Evolutionary conservation across 148 eudicot genomes (phyloP), one percentile per base, ranked within the genome.

Genomic region (Fagopyrum esculentum): DNA sequence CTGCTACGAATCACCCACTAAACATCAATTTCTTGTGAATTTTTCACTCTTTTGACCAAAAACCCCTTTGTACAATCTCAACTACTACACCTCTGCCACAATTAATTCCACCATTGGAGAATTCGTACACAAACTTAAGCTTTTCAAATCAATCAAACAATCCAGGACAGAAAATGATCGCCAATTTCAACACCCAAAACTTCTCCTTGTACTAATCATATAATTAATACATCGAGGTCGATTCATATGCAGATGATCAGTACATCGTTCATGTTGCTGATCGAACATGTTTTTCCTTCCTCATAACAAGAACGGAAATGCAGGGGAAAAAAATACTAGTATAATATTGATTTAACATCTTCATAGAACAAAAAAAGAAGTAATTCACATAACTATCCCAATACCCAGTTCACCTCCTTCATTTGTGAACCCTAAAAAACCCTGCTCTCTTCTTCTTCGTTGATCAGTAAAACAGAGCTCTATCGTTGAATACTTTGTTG

Each of bases 131-230:
- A 51, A 51, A 51, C 55, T 15, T 51, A 51, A 12, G 11, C 55
- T 51, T 51, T n/a, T 51, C 13, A 50, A 50, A 50, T 50, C 54
- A 15, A 54, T 54, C 59, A 54, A 54, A 50, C 15, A 35, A 35
- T 35, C 6, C 6, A 54, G 17, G 59, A 54, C 59, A 54, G 22
- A 54, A 50, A 50, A 50, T 9, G n/a, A 54, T 6, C 17, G 17
- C 17, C 15, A 54, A 6, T 13, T 10, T 50, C 43, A 26, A 19
- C 43, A 26, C 29, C 29, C 44, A 60, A 60, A 60, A 60, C 5
- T 60, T 60, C 40, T 61, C 68, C 15, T 61, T 61, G 68, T 61
- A 61, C 68, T 61, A 61, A 61, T 9, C 26, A 61, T 26, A 61
- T 26, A 61, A 29, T 61, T 26, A 61, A 22, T 61, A 29, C 68